Conservation (phyloP, 495 filamentous ascomycete genomes). For the Ascodesmis nigricans region DNA sequence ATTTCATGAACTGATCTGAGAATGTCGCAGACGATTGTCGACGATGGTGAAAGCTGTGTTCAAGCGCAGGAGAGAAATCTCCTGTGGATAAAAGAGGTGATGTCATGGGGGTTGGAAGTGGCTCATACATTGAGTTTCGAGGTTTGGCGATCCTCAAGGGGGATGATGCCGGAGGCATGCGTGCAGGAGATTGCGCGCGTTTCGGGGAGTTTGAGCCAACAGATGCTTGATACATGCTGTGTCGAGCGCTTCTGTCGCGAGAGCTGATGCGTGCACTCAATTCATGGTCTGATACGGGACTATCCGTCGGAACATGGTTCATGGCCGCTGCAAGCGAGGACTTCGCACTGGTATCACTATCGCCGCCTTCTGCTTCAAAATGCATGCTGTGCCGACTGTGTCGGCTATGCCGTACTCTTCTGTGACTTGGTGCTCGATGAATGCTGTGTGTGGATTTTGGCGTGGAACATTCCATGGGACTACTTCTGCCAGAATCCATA, state of each 20-base stretch:
- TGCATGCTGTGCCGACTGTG: slow-evolving; percentile 20
- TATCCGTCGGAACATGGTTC: slow-evolving; percentile 50
- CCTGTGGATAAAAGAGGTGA: slow-evolving; percentile 65
- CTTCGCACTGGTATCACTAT: slow-evolving; percentile 67
- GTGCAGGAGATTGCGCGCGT: slow-evolving; percentile 67
- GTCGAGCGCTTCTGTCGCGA: slow-evolving; percentile 56
- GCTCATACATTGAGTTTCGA: slow-evolving; percentile 49
- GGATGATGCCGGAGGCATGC: slow-evolving; percentile 41
- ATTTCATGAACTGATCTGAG: slow-evolving; percentile 38
- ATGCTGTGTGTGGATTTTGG: slow-evolving; percentile 63
- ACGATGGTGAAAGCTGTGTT: slow-evolving; percentile 51
- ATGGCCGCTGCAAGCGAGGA: slow-evolving; percentile 56
- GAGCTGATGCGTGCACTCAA: slow-evolving; percentile 43
- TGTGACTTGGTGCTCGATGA: slow-evolving; percentile 23
- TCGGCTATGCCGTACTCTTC: slow-evolving; percentile 10
- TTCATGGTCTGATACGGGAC: slow-evolving; percentile 68
- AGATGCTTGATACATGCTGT: slow-evolving; percentile 34
- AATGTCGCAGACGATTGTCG: slow-evolving; percentile 79
- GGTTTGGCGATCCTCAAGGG: slow-evolving; percentile 74
- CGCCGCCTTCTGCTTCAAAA: slow-evolving; percentile 24
- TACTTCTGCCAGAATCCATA: slow-evolving; percentile 62
- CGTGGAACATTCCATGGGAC: slow-evolving; percentile 76
- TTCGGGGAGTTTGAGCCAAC: slow-evolving; percentile 38
- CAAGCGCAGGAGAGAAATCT: slow-evolving; percentile 54
- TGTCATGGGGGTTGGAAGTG: slow-evolving; percentile 60